A percentile compares a stretch with the other conserved stretches of the same genome.
Conservation (phyloP, 208 protist genomes). For the Tetramitus jugosus region DNA sequence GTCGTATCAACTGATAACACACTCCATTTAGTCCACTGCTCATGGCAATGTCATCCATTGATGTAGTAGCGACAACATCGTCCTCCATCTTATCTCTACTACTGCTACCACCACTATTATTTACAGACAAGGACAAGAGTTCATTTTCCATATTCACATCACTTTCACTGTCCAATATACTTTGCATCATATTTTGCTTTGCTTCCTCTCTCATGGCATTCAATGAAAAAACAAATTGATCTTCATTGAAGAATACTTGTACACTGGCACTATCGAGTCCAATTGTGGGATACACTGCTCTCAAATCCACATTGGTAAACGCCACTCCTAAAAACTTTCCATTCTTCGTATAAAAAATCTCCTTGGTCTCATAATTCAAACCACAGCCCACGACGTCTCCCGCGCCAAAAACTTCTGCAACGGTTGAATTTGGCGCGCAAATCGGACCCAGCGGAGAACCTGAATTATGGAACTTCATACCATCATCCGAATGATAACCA, state of each 20-base stretch:
- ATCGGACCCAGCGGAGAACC: no score
- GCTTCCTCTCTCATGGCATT: background rate
- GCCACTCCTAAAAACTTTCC: background rate
- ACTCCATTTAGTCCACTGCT: background rate
- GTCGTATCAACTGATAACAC: background rate
- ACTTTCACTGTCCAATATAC: background rate
- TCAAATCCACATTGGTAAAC: background rate
- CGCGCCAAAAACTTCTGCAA: background rate
- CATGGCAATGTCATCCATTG: background rate
- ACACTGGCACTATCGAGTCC: no score
- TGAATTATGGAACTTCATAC: no score
- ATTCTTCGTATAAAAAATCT: constrained; percentile 21
- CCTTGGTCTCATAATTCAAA: background rate
- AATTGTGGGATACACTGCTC: background rate
- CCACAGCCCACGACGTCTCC: constrained; percentile 11
- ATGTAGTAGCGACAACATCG: background rate
- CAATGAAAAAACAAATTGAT: no score
- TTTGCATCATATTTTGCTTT: background rate
- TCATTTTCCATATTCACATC: background rate
- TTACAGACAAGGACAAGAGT: background rate
- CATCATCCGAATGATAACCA: no score
- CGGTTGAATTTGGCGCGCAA: no score
- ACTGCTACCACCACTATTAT: background rate
- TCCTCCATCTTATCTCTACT: background rate
- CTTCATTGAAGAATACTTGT: no score